These are phyloP conservation scores for Penicillium arizonense DNA, from an alignment of 495 filamentous ascomycete genomes.

Conservation along the genomic window DNA sequence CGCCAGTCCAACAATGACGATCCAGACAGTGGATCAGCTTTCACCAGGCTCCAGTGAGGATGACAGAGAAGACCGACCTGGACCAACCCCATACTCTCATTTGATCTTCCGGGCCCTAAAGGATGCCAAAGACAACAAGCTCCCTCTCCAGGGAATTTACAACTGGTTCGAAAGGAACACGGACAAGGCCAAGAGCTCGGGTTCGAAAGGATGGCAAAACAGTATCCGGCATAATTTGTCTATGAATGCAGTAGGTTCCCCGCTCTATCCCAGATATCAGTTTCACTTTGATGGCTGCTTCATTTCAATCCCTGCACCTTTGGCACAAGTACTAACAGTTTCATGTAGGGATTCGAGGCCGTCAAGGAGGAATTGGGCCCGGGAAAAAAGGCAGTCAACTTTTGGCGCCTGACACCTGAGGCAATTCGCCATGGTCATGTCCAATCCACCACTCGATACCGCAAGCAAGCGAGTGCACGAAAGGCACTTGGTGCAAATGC, in stretches of 20 bases:
- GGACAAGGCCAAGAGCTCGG: conserved; percentile 61
- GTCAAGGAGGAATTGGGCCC: conserved; percentile 45
- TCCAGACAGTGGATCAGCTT: conserved; percentile 3
- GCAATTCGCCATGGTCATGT: conserved; percentile 61
- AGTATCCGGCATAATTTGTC: conserved; percentile 96
- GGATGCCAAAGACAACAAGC: conserved; percentile 57
- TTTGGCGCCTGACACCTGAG: conserved; percentile 66
- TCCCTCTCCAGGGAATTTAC: conserved; percentile 87
- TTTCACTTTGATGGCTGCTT: background rate
- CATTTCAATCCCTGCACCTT: conserved; percentile 5
- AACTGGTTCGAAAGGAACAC: conserved; percentile 85
- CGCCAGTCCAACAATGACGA: conserved; percentile 12
- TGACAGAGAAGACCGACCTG: conserved; percentile 32
- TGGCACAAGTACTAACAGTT: conserved; percentile 5
- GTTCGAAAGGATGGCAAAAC: conserved; percentile 89
- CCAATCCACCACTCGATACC: conserved; percentile 73
- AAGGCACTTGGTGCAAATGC: conserved; percentile 30
- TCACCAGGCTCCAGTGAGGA: conserved; percentile 18
- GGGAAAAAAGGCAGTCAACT: conserved; percentile 57
- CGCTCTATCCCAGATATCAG: background rate
- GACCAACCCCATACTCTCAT: conserved; percentile 73
- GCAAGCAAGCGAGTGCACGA: conserved; percentile 52
- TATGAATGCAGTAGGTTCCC: conserved; percentile 82
- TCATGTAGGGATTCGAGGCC: conserved; percentile 62
- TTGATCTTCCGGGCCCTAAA: conserved; percentile 77